These are phyloP conservation scores for Pyrenula aspistea DNA, from an alignment of 495 filamentous ascomycete genomes.

Conservation along the genomic window DNA sequence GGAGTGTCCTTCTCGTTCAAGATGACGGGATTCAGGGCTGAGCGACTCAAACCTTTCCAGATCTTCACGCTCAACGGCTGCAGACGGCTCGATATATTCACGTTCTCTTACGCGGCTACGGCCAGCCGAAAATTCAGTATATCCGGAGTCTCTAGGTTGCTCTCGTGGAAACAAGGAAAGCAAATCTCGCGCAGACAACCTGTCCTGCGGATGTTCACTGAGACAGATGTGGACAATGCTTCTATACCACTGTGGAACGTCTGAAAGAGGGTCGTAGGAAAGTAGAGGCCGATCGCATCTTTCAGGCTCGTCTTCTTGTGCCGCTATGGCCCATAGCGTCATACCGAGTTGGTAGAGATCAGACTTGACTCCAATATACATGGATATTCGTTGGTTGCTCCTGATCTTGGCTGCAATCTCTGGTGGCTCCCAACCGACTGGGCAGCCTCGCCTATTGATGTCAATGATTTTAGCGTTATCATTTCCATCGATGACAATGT, in stretches of 20 bases:
- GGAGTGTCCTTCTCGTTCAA: neutral
- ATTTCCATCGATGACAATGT: constrained; percentile 81
- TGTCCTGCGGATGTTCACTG: constrained; percentile 38
- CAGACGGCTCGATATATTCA: neutral
- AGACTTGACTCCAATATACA: constrained; percentile 98
- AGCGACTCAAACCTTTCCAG: neutral
- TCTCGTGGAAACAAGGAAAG: constrained; percentile 33
- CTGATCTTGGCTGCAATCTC: constrained; percentile 81
- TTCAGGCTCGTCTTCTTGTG: constrained; percentile 83
- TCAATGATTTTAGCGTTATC: constrained; percentile 95
- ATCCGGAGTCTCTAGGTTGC: constrained; percentile 4
- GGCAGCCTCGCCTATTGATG: constrained; percentile 92
- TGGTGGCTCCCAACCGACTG: constrained; percentile 95
- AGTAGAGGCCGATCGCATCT: constrained; percentile 59
- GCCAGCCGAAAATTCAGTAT: neutral
- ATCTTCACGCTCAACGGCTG: neutral
- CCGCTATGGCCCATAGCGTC: constrained; percentile 90
- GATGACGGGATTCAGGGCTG: neutral
- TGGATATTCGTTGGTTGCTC: constrained; percentile 83
- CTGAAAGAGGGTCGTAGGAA: constrained; percentile 21
- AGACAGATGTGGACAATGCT: constrained; percentile 47
- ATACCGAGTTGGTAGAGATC: constrained; percentile 94
- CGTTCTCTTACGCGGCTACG: neutral
- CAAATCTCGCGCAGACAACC: constrained; percentile 45
- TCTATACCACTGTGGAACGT: constrained; percentile 47